Conservation (phyloP, 2,329 filamentous ascomycete genomes). For the Sarocladium brachiariae region DNA sequence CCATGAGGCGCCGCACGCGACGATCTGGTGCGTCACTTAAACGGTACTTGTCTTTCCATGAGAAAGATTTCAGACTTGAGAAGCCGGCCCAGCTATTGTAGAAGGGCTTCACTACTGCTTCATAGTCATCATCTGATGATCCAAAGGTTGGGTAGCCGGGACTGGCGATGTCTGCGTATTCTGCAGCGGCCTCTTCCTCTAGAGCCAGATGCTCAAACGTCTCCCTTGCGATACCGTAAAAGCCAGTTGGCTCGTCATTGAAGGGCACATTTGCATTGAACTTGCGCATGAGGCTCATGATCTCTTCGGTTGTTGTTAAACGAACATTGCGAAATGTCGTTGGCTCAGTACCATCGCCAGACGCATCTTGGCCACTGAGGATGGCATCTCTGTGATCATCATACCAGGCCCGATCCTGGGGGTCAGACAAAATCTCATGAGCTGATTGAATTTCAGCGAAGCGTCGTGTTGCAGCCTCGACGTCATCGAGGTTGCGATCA, state of each 20-base stretch:
- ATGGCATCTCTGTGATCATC: constrained; percentile 89
- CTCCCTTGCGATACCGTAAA: constrained; percentile 72
- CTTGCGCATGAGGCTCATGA: constrained; percentile 68
- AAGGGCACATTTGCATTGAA: constrained; percentile 77
- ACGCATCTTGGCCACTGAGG: constrained; percentile 55
- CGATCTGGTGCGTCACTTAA: constrained; percentile 84
- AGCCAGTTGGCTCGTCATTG: constrained; percentile 71
- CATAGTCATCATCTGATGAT: constrained; percentile 64
- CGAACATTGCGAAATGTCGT: constrained; percentile 62
- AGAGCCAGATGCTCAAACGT: constrained; percentile 73
- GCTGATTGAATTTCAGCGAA: constrained; percentile 92
- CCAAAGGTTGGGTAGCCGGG: constrained; percentile 79
- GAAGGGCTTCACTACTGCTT: constrained; percentile 71
- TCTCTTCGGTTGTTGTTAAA: constrained; percentile 73
- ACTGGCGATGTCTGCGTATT: constrained; percentile 55
- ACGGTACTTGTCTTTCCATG: constrained; percentile 83
- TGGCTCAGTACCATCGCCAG: constrained; percentile 39
- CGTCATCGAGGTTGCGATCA: constrained; percentile 84
- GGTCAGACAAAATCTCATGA: constrained; percentile 92
- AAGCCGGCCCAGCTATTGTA: constrained; percentile 78
- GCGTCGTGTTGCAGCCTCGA: constrained; percentile 71
- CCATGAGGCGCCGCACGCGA: constrained; percentile 74
- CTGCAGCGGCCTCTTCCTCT: constrained; percentile 71
- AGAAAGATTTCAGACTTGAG: constrained; percentile 75
- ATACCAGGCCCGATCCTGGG: constrained; percentile 96